Percentiles rank a stretch among this genome's conserved stretches.
Evolutionary conservation across 2,329 filamentous ascomycete species (phyloP).

Genomic region (Raffaelea arxii): DNA sequence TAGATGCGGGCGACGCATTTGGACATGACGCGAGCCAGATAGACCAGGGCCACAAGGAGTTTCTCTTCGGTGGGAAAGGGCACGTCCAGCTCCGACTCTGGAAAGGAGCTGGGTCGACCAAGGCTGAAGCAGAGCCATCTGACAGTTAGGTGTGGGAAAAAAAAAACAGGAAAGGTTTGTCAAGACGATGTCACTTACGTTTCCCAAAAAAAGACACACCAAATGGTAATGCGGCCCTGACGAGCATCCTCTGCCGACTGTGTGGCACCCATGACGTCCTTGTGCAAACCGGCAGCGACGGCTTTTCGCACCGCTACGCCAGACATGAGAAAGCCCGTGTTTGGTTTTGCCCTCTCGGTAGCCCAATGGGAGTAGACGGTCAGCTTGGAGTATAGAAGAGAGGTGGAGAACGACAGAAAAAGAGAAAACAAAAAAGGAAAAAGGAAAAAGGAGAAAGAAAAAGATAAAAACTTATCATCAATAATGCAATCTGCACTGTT

Average conservation of each 20-base stretch:
- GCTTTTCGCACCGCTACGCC: conserved; percentile 11
- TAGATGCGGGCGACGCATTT: conserved; percentile 11
- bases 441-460: too few relatives aligned
- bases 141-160: background rate
- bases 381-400: background rate
- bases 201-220: conserved; percentile 12
- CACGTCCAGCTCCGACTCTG: conserved; percentile 11
- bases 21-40: conserved; percentile 10
- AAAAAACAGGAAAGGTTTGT: background rate
- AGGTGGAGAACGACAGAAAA: background rate
- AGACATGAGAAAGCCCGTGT: conserved; percentile 7
- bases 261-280: conserved; percentile 8
- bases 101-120: conserved; percentile 11
- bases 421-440: background rate
- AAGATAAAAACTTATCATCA: conserved; percentile 13
- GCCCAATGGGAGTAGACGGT: conserved; percentile 9
- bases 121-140: conserved; percentile 12
- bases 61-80: conserved; percentile 11
- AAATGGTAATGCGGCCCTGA: conserved; percentile 10
- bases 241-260: conserved; percentile 5
- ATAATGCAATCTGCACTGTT: conserved; percentile 12
- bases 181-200: conserved; percentile 2
- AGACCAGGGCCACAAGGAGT: conserved; percentile 8
- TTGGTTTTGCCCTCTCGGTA: conserved; percentile 11
- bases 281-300: conserved; percentile 12